Base-by-base conservation (phyloP, 352 stramenopile genomes). In the Pythium utonaiense region DNA sequence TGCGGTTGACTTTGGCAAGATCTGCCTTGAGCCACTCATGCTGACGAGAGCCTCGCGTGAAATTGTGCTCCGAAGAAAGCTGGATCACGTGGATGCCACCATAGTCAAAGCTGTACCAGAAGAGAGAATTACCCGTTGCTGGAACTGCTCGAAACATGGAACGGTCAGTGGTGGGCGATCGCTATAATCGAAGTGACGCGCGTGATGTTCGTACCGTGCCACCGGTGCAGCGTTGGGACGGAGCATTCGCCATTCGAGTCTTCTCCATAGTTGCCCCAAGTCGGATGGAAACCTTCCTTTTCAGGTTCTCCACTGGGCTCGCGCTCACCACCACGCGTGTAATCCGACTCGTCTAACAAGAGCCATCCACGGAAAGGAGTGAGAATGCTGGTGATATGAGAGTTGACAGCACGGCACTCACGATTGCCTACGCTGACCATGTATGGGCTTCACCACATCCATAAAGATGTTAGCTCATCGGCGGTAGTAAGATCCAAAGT, bases 41-140 rank as follows among this genome's bases (percentile, higher is more conserved):
- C 68, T 98, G 94, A 36, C 69, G 54, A 7, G 88, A 97, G 44
- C 88, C 89, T 55, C 63, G 66, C 1, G 81, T 88, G 66, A 93
- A 84, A 70, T 97, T 83, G 70, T 98, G 89, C 67, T 98, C 94
- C 3, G 76, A 89, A 2, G 80, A 94, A 45, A 98, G 80, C 64
- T 97, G 83, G 50, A 97, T 84, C 6, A 96, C 94, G 53, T 97
- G 88, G 25, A 98, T 69, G 12, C 78, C 81, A 2, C 66, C 77
- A 54, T 96, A 94, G 51, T 96, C 67, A 57, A 96, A 97, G n/a
- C 83, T 96, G 71, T 97, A 91, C 86, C 88, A 93, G 59, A 88
- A 93, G 53, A 91, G 72, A 51, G 67, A 78, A 21, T 88, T 83
- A 9, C 82, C 82, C 14, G 68, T 91, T 6, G 76, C 70, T 4